Conservation (phyloP, 768 basidiomycete genomes). For the Paxillus involutus region DNA sequence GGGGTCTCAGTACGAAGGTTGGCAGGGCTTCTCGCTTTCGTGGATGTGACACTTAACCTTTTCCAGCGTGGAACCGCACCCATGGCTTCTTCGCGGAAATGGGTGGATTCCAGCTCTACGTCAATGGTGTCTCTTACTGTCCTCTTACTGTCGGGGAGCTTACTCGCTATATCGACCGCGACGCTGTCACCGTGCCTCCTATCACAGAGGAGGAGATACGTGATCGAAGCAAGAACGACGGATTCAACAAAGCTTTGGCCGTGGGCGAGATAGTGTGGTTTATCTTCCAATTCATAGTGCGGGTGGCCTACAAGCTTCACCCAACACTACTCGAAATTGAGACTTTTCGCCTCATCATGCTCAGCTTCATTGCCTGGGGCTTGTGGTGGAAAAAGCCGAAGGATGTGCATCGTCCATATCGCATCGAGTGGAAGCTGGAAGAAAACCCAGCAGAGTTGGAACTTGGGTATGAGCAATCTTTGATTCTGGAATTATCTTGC, state of each 20-base stretch:
- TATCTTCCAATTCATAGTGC: slow-evolving; percentile 27
- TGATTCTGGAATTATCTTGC: background rate
- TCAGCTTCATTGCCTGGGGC: slow-evolving; percentile 31
- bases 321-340: slow-evolving; percentile 37
- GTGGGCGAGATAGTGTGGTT: slow-evolving; percentile 38
- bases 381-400: slow-evolving; percentile 43
- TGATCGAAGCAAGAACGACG: slow-evolving; percentile 34
- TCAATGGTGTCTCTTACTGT: background rate
- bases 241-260: slow-evolving; percentile 33
- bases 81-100: slow-evolving; percentile 20
- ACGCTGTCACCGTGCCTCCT: background rate
- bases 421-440: background rate
- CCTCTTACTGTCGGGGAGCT: background rate
- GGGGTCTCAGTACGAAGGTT: background rate
- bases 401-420: slow-evolving; percentile 26
- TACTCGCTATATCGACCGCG: background rate
- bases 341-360: slow-evolving; percentile 33
- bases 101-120: slow-evolving; percentile 21
- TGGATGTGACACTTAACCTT: background rate
- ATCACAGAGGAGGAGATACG: slow-evolving; percentile 14
- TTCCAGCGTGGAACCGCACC: slow-evolving; percentile 1
- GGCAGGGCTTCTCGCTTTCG: background rate
- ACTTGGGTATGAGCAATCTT: background rate
- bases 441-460: background rate
- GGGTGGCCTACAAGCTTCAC: slow-evolving; percentile 21